These are phyloP conservation scores for Coccomyxa subellipsoidea DNA, from an alignment of 163 green algal genomes.

Conservation along the genomic window DNA sequence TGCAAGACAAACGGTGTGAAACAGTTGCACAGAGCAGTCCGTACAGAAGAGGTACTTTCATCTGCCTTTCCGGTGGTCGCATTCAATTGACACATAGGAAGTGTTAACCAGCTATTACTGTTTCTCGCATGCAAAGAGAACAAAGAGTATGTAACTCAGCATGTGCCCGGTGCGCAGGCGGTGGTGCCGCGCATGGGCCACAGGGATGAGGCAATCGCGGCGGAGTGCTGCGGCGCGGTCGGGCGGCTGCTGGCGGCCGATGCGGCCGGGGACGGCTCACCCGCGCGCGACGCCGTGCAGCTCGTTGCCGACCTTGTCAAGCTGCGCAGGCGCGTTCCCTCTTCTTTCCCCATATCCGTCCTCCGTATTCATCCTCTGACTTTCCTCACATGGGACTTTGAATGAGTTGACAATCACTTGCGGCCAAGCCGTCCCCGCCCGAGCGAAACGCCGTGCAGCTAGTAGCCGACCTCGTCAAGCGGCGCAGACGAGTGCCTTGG, in stretches of 20 bases:
- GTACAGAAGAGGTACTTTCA: too few species aligned
- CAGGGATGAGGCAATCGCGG: slow-evolving; percentile 21
- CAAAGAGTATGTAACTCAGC: too few species aligned
- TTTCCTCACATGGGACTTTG: too few species aligned
- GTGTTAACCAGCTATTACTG: too few species aligned
- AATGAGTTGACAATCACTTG: too few species aligned
- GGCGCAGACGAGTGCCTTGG: slow-evolving; percentile 55
- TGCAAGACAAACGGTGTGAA: too few species aligned
- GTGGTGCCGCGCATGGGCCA: slow-evolving; percentile 61
- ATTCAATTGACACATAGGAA: too few species aligned
- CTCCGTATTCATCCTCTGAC: too few species aligned
- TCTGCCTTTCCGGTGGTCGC: too few species aligned
- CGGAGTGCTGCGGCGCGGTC: slow-evolving; percentile 29
- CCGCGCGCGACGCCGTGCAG: slow-evolving; percentile 11
- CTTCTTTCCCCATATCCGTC: neutral
- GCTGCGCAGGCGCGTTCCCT: slow-evolving; percentile 48
- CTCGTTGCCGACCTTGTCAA: slow-evolving; percentile 85
- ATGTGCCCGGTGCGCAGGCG: slow-evolving; percentile 40
- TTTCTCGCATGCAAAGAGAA: too few species aligned
- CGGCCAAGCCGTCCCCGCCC: neutral
- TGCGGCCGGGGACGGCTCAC: neutral
- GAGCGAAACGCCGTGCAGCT: slow-evolving; percentile 33
- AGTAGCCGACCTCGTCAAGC: slow-evolving; percentile 81
- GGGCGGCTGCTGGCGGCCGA: slow-evolving; percentile 34
- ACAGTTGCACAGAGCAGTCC: too few species aligned